Base-by-base conservation (phyloP, 805 yeast species). In the Cephaloascus albidus region DNA sequence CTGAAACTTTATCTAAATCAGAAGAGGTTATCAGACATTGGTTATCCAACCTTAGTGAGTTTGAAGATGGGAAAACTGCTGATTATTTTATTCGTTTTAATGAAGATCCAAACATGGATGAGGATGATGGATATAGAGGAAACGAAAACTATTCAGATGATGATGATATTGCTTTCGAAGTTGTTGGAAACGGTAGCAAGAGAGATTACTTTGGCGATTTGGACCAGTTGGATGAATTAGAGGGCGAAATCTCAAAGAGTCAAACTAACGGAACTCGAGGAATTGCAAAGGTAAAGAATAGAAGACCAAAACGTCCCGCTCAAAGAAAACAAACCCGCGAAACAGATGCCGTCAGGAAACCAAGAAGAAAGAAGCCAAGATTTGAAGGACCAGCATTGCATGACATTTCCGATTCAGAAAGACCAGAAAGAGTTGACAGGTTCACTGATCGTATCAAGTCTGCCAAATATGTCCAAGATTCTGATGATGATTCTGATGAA, bases 401-500 rank as follows among this genome's bases (percentile, higher is more conserved):
- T 18, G 28, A 38, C 14, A 35, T 14, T n/a, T 6, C 10, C 4
- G 14, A 8, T 23, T 38, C 15, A 16, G 20, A 36, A 44, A 31
- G 12, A 2, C 53, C 61, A 6, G 51, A 52, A 15, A 40, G 56
- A 40, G 57, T 61, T 40, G 55, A 58, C 27, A 41, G 58, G 3
- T 52, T 68, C 18, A 68, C 59, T 31, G 61, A 53, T 26, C 65
- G 40, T 4, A 50, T 57, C 38, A 64, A 70, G 35, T 80, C 87
- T 1, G 58, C 79, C 3, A 78, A 72, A 40, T 72, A 58, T 45
- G 71, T 81, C 36, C 63, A 63, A 38, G 81, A 72, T 38, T 77
- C 85, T 2, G 87, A 80, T 51, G 85, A 79, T 48, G 79, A 71
- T 10, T 65, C 74, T 4, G 85, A 79, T 48, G 76, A 66, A 12